Evolutionary conservation across 2,329 filamentous ascomycete species (phyloP).

Genomic region (Phyllosticta citribraziliensis): DNA sequence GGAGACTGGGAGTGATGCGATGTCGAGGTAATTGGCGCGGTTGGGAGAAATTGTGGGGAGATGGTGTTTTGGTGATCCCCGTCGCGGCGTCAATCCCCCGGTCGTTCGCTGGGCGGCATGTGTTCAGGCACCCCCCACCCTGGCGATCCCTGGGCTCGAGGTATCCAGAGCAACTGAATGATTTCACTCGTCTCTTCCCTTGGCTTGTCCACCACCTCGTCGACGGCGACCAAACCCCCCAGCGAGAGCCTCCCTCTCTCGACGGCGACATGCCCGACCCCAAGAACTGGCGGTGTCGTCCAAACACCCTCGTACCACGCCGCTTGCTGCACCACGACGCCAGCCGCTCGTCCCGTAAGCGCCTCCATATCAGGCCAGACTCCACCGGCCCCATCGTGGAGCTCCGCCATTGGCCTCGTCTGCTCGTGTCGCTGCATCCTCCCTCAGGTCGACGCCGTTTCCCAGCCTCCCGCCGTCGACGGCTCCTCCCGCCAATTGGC

Average conservation of each 20-base stretch:
- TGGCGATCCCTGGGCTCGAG: neutral
- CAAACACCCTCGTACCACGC: neutral
- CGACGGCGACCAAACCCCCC: no score
- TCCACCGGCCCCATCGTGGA: neutral
- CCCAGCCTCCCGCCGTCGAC: neutral
- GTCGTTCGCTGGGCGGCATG: conserved; percentile 4
- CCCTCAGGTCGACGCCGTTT: conserved; percentile 38
- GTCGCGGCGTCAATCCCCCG: conserved; percentile 5
- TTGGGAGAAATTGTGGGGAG: neutral
- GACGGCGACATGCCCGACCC: no score
- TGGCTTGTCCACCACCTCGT: no score
- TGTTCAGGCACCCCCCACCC: conserved; percentile 6
- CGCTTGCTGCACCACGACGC: neutral
- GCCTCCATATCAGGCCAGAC: neutral
- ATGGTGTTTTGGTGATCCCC: neutral
- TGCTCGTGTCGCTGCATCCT: conserved; percentile 53
- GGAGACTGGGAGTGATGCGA: conserved; percentile 5
- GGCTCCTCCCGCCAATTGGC: neutral
- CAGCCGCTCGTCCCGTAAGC: neutral
- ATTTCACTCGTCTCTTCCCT: no score
- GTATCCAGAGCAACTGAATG: neutral
- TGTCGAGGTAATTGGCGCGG: conserved; percentile 9
- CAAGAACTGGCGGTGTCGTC: no score
- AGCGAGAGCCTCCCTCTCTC: no score
- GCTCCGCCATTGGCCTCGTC: neutral